Evolutionary conservation across 257 asterid genomes (phyloP).

Genomic region (Pogostemon cablin): DNA sequence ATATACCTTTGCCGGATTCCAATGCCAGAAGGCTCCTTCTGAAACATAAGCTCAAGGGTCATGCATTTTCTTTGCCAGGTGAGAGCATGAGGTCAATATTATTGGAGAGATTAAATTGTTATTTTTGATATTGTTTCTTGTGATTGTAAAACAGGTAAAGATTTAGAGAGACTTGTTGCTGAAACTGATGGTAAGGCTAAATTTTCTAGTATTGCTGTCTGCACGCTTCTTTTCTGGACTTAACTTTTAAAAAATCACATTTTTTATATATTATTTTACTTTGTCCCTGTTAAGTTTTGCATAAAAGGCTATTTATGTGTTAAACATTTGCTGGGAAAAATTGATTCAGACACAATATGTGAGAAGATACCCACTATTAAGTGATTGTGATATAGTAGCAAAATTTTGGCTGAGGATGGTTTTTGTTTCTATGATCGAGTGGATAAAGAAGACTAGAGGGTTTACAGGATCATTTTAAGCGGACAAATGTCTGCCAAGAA

Average conservation of each 20-base stretch:
- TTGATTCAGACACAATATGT: not conserved
- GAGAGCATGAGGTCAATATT: constrained; percentile 31
- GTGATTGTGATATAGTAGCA: constrained; percentile 1
- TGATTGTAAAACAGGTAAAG: constrained; percentile 65
- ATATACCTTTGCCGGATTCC: constrained; percentile 93
- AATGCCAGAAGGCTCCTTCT: constrained; percentile 79
- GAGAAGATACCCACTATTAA: constrained; percentile 12
- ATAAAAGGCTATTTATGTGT: not conserved
- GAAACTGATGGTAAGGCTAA: constrained; percentile 75
- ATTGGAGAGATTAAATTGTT: constrained; percentile 25
- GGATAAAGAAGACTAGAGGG: not conserved
- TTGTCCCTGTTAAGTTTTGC: not conserved
- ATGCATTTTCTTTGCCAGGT: constrained; percentile 90
- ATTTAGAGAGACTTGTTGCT: constrained; percentile 73
- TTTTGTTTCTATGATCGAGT: not conserved
- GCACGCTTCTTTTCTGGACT: constrained; percentile 6
- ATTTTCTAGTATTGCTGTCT: not conserved
- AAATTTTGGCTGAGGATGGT: not conserved
- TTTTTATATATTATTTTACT: constrained; percentile 1
- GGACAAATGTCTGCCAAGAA: constrained; percentile 8
- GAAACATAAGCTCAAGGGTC: constrained; percentile 87
- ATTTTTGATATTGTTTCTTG: constrained; percentile 34
- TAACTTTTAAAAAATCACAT: not conserved
- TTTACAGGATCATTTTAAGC: constrained; percentile 10
- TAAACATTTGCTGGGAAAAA: constrained; percentile 7